Conservation (phyloP, 2,329 filamentous ascomycete genomes). For the Phoma sp. region DNA sequence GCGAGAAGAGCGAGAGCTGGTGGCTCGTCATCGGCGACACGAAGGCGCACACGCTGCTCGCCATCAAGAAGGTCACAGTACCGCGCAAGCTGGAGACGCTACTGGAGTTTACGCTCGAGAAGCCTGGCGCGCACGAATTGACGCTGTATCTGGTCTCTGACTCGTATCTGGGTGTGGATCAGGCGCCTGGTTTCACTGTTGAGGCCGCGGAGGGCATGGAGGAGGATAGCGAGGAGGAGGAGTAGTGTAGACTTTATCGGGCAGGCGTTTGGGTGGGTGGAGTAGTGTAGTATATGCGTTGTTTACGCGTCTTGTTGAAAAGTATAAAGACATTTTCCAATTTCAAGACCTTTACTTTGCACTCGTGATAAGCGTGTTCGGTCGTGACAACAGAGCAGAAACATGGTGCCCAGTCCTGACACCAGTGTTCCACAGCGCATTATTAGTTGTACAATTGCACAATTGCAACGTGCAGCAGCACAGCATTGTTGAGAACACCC, state of each 20-base stretch:
- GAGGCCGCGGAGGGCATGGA: constrained; percentile 92
- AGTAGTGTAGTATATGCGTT: not conserved
- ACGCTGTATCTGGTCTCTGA: constrained; percentile 97
- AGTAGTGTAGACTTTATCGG: constrained; percentile 5
- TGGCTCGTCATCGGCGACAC: constrained; percentile 97
- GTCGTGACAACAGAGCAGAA: too few relatives aligned
- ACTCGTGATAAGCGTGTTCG: too few relatives aligned
- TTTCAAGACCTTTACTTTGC: not conserved
- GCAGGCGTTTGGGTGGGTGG: not conserved
- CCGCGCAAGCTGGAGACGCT: constrained; percentile 76
- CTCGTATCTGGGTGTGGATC: constrained; percentile 95
- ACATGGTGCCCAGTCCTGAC: too few relatives aligned
- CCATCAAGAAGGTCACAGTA: constrained; percentile 93
- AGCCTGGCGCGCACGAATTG: constrained; percentile 81
- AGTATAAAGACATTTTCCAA: not conserved
- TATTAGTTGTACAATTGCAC: too few relatives aligned
- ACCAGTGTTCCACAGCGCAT: too few relatives aligned
- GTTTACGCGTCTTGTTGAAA: not conserved
- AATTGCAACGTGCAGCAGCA: too few relatives aligned
- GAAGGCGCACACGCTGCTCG: constrained; percentile 82
- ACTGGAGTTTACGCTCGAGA: constrained; percentile 87
- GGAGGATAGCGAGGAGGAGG: constrained; percentile 82
- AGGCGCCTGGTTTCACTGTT: constrained; percentile 88
- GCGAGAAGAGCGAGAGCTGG: constrained; percentile 95
- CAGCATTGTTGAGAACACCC: too few relatives aligned